Conservation (phyloP, 139 green algal genomes). For the Coccomyxa sp. region DNA sequence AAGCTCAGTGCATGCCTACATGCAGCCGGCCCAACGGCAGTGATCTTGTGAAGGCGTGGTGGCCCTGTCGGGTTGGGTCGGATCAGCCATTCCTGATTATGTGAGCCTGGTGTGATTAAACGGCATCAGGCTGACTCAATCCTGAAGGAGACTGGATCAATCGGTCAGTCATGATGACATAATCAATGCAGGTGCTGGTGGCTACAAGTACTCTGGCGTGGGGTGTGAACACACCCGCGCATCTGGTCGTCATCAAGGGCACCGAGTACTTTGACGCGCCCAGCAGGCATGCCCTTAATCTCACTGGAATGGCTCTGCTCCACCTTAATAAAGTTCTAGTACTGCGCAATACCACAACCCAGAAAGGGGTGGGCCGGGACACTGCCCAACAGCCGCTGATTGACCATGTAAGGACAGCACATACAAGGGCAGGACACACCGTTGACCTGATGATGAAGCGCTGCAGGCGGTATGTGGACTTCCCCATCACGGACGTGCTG, state of each 20-base stretch:
- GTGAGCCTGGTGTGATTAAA: too few relatives aligned
- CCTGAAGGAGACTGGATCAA: too few relatives aligned
- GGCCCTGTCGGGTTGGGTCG: too few relatives aligned
- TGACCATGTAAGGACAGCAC: not conserved
- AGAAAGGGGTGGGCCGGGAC: not conserved
- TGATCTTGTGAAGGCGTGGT: too few relatives aligned
- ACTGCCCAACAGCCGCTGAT: not conserved
- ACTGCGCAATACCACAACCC: not conserved
- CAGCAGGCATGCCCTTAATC: not conserved
- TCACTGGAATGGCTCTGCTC: not conserved
- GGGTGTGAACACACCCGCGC: slow-evolving; percentile 93
- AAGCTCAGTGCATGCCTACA: too few relatives aligned
- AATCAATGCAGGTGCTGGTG: slow-evolving; percentile 81
- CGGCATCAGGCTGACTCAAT: too few relatives aligned
- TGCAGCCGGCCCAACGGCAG: too few relatives aligned
- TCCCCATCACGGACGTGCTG: slow-evolving; percentile 97
- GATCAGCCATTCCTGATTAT: too few relatives aligned
- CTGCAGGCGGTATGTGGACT: slow-evolving; percentile 87
- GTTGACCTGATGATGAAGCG: not conserved
- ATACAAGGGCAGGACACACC: not conserved
- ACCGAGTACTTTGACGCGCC: slow-evolving; percentile 95
- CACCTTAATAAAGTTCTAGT: not conserved
- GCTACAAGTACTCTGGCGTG: slow-evolving; percentile 90
- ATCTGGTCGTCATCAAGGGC: slow-evolving; percentile 96
- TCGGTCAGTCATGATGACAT: too few relatives aligned